Evolutionary conservation across 2,329 filamentous ascomycete species (phyloP).

Genomic region (Calonectria fujianensis): DNA sequence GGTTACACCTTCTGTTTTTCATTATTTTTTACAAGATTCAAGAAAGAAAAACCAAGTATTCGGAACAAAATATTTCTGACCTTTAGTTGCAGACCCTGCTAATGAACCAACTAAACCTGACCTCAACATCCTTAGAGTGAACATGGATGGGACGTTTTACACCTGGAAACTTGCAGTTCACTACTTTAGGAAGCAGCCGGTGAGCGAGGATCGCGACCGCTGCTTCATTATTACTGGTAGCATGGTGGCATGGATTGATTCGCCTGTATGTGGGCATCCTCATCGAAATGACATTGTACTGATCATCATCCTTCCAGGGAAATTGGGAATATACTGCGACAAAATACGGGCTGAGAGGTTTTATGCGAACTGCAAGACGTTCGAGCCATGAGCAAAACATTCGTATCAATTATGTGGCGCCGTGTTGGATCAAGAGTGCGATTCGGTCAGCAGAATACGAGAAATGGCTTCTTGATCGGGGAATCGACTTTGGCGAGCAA

Average conservation of each 20-base stretch:
- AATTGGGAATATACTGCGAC: slow-evolving; percentile 52
- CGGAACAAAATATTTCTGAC: not conserved
- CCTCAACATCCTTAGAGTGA: slow-evolving; percentile 64
- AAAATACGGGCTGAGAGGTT: slow-evolving; percentile 44
- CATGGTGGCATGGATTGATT: slow-evolving; percentile 69
- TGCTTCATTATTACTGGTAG: slow-evolving; percentile 70
- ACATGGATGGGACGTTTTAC: slow-evolving; percentile 65
- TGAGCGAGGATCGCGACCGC: slow-evolving; percentile 62
- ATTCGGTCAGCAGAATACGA: slow-evolving; percentile 64
- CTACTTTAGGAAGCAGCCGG: slow-evolving; percentile 66
- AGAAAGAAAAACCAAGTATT: too few relatives aligned
- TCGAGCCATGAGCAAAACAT: slow-evolving; percentile 62
- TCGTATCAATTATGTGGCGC: slow-evolving; percentile 67
- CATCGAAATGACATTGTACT: not conserved
- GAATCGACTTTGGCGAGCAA: slow-evolving; percentile 63
- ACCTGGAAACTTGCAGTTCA: slow-evolving; percentile 68
- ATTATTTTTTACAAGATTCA: not conserved
- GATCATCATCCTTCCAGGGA: slow-evolving; percentile 25
- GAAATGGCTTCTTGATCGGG: slow-evolving; percentile 61
- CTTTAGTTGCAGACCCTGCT: slow-evolving; percentile 34
- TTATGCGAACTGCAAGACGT: slow-evolving; percentile 47
- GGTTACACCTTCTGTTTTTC: slow-evolving; percentile 29
- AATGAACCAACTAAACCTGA: slow-evolving; percentile 60
- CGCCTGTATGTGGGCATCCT: slow-evolving; percentile 53
- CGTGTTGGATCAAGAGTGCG: slow-evolving; percentile 63